Percentiles rank a stretch among this genome's conserved stretches.
Conservation (phyloP, 2,329 filamentous ascomycete genomes). For the Phoma herbarum region DNA sequence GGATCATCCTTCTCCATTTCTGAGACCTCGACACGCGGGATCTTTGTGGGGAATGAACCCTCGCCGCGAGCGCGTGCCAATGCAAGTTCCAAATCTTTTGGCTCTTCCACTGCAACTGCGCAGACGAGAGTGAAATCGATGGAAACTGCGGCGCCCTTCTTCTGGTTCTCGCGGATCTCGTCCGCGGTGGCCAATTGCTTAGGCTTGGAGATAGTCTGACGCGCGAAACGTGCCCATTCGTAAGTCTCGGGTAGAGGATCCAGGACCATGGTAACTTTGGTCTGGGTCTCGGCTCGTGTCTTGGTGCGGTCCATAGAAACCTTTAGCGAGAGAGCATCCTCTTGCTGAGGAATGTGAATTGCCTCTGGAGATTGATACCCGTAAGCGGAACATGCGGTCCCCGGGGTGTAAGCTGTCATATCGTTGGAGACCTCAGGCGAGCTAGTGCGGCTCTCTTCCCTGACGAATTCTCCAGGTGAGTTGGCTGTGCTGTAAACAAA, state of each 20-base stretch:
- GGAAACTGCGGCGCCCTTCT: conserved; percentile 62
- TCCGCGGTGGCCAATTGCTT: conserved; percentile 84
- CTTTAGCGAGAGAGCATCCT: conserved; percentile 32
- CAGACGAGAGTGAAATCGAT: conserved; percentile 70
- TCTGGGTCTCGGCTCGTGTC: conserved; percentile 95
- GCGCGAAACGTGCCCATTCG: conserved; percentile 83
- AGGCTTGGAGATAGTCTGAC: conserved; percentile 91
- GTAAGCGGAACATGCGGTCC: conserved; percentile 18
- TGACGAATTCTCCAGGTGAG: conserved; percentile 42
- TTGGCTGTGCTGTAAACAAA: conserved; percentile 46
- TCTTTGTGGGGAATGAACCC: conserved; percentile 50
- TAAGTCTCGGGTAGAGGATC: conserved; percentile 78
- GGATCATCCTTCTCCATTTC: conserved; percentile 67
- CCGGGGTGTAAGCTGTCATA: conserved; percentile 22
- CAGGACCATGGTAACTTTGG: conserved; percentile 83
- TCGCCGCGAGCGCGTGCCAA: conserved; percentile 65
- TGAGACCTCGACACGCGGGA: conserved; percentile 51
- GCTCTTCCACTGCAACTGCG: conserved; percentile 87
- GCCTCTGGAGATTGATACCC: conserved; percentile 33
- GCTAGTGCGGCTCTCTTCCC: conserved; percentile 43
- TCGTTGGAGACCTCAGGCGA: conserved; percentile 42
- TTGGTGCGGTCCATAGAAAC: conserved; percentile 61
- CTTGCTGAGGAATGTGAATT: conserved; percentile 41
- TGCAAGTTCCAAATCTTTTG: conserved; percentile 71
- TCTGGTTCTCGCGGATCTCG: conserved; percentile 74